A percentile compares a stretch with the other conserved stretches of the same genome.
Conservation (phyloP, 1,284 basidiomycete species). For the Inonotus hispidus region DNA sequence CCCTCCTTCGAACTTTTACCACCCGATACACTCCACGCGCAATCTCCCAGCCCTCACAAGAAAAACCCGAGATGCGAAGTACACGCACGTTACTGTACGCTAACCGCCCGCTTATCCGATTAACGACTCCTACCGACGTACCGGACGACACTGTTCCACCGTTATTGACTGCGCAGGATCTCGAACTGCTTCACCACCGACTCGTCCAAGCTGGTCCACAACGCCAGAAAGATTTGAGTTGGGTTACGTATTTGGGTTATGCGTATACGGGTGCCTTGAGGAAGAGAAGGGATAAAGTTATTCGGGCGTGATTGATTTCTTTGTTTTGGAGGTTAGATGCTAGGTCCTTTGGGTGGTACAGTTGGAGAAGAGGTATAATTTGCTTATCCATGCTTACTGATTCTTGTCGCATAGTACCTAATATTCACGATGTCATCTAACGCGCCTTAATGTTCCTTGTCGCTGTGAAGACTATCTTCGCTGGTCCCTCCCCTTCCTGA, state of each 20-base stretch:
- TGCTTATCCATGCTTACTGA: neutral
- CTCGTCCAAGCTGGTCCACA: slow-evolving; percentile 40
- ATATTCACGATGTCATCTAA: too few species aligned
- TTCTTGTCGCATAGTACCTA: neutral
- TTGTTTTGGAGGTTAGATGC: neutral
- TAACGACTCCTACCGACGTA: slow-evolving; percentile 16
- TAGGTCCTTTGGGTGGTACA: neutral
- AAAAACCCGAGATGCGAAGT: slow-evolving; percentile 10
- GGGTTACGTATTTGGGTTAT: slow-evolving; percentile 61
- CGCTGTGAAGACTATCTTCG: too few species aligned
- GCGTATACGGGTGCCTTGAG: slow-evolving; percentile 63
- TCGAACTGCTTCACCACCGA: slow-evolving; percentile 62
- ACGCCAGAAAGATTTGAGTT: slow-evolving; percentile 41
- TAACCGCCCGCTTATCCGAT: slow-evolving; percentile 20
- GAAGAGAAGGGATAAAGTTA: slow-evolving; percentile 42
- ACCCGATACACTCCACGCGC: slow-evolving; percentile 21
- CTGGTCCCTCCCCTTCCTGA: too few species aligned
- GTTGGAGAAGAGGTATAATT: too few species aligned
- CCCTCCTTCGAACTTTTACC: slow-evolving; percentile 26
- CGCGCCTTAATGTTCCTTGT: too few species aligned
- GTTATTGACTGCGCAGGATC: slow-evolving; percentile 55
- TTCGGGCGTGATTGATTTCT: slow-evolving; percentile 5
- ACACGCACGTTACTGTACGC: slow-evolving; percentile 19
- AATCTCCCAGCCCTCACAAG: slow-evolving; percentile 13
- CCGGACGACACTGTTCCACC: slow-evolving; percentile 69